Evolutionary conservation across 2,329 filamentous ascomycete species (phyloP), one percentile per base, ranked within the genome.

Genomic region (Laburnicola sp.): DNA sequence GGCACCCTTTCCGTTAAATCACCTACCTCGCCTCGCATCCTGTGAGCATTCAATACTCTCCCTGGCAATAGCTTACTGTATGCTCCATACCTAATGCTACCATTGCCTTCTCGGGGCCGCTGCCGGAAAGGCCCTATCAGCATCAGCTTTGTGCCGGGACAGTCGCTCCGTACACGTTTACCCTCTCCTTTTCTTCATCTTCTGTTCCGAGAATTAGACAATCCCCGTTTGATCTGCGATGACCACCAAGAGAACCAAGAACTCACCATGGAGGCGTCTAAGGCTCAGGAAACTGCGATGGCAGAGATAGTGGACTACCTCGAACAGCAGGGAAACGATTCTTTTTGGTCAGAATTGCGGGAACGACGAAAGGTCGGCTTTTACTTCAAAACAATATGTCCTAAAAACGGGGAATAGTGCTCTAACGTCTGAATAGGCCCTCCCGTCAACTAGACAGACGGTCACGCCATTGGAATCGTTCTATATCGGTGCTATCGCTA

Each of bases 301-400:
- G 48, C 45, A 6, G 58, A 64, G 41, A 52, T 66, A 1, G 55
- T 51, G 16, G 56, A 65, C 4, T 65, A 56, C 56, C 30, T 62
- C 4, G 44, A 62, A 23, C 45, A 58, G 2, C 45, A 50, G 28
- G 50, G 58, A 16, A 48, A 50, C 11, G 56, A 63, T 27, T 48
- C 51, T 2, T 57, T 57, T 31, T 59, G 60, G 60, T 46, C 25
- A 16, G 25, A 47, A 6, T 35, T 34, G 37, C 46, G 45, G n/a
- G 48, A 48, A 31, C 32, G 31, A 38, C 35, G 28, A 31, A 48
- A 44, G 32, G 57, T 60, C 32, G 48, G 51, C 48, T 2, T 21
- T 27, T 9, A 46, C 8, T 26, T 11, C 21, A 9, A 2, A 22
- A 1, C 10, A 32, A 35, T 34, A 16, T 6, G 23, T 7, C 31